These are phyloP conservation scores for Effrenium voratum DNA, from an alignment of 73 alveolate genomes.

Conservation along the genomic window DNA sequence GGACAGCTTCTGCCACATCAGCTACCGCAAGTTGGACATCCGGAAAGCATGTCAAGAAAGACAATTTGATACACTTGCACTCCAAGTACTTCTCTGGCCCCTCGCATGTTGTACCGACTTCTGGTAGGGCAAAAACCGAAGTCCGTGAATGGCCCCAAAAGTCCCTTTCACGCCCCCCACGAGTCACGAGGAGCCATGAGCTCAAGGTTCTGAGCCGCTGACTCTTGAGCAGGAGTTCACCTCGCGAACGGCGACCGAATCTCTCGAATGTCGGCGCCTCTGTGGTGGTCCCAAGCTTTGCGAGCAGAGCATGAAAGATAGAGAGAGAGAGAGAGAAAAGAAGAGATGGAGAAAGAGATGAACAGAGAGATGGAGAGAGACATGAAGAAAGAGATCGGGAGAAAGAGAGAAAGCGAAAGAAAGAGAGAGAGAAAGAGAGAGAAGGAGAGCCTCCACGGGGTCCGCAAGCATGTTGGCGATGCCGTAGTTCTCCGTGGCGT, in stretches of 20 bases:
- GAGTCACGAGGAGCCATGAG: too few species aligned
- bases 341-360: not conserved
- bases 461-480: constrained; percentile 54
- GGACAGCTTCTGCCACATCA: too few species aligned
- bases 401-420: not conserved
- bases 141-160: too few species aligned
- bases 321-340: too few species aligned
- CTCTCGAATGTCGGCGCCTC: not conserved
- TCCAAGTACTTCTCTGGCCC: too few species aligned
- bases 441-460: constrained; percentile 53
- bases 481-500: constrained; percentile 63
- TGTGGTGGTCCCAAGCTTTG: not conserved
- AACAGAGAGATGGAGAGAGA: not conserved
- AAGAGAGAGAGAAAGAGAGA: not conserved
- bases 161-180: too few species aligned
- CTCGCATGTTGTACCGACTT: too few species aligned
- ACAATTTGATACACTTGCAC: too few species aligned
- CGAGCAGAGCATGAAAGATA: not conserved
- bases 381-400: not conserved
- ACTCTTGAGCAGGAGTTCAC: constrained; percentile 29
- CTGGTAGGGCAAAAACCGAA: too few species aligned
- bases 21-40: too few species aligned
- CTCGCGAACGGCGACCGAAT: not conserved
- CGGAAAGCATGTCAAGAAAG: too few species aligned
- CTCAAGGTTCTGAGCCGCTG: too few species aligned